These are phyloP conservation scores for Panaeolus cyanescens DNA, from an alignment of 768 basidiomycete genomes.

Conservation along the genomic window DNA sequence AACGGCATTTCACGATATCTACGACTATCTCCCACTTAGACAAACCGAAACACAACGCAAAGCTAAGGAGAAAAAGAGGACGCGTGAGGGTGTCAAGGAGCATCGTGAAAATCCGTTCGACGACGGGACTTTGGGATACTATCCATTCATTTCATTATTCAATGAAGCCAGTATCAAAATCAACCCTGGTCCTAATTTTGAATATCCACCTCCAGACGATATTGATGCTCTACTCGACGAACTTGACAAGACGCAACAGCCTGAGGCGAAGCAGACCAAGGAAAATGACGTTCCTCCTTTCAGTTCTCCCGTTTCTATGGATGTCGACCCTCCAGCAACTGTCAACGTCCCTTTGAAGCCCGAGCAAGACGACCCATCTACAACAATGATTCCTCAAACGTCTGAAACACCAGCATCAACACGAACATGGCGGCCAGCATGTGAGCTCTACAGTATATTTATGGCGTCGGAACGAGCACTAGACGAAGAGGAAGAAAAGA, in stretches of 20 bases:
- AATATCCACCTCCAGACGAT: conserved; percentile 76
- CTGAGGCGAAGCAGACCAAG: neutral
- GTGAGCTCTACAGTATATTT: conserved; percentile 84
- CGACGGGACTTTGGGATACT: conserved; percentile 95
- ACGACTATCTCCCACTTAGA: conserved; percentile 85
- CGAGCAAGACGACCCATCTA: conserved; percentile 5
- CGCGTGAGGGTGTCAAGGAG: conserved; percentile 70
- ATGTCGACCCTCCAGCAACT: conserved; percentile 17
- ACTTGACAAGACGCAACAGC: conserved; percentile 10
- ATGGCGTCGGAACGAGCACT: conserved; percentile 80
- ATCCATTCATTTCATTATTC: conserved; percentile 92
- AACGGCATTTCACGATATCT: conserved; percentile 83
- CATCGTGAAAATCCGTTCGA: conserved; percentile 87
- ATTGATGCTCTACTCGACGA: conserved; percentile 64
- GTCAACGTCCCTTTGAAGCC: conserved; percentile 12
- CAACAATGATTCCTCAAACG: conserved; percentile 7
- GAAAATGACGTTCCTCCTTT: neutral
- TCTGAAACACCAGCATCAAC: conserved; percentile 21
- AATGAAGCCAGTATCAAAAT: conserved; percentile 83
- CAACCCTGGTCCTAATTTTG: conserved; percentile 90
- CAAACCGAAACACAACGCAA: conserved; percentile 62
- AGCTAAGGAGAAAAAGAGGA: conserved; percentile 62
- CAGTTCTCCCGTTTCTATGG: conserved; percentile 5
- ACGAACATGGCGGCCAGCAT: conserved; percentile 75
- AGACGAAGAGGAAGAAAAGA: conserved; percentile 77